A percentile compares a stretch with the other conserved stretches of the same genome.
These are phyloP conservation scores for Golubevia pallescens DNA, from an alignment of 1,284 basidiomycete species.

Conservation along the genomic window DNA sequence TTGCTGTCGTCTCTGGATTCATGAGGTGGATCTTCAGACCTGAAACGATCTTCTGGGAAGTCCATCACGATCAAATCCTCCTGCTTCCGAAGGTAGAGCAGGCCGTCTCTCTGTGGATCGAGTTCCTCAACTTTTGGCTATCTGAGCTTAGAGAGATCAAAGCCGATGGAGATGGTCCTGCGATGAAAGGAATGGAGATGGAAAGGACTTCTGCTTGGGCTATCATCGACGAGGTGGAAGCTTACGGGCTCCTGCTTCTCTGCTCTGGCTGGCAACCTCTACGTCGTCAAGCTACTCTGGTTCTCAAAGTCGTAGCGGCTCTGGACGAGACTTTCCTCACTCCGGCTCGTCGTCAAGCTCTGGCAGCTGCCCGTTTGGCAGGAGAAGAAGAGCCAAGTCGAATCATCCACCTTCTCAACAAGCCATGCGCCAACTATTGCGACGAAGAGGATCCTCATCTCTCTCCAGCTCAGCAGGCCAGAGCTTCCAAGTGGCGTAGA, in stretches of 20 bases:
- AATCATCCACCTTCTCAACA: constrained; percentile 44
- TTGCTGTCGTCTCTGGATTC: constrained; percentile 75
- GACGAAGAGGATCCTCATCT: constrained; percentile 32
- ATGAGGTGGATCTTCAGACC: constrained; percentile 80
- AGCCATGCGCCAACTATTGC: constrained; percentile 33
- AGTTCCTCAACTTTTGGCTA: constrained; percentile 76
- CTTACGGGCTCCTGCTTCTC: constrained; percentile 78
- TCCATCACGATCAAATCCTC: constrained; percentile 70
- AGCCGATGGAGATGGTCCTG: constrained; percentile 29
- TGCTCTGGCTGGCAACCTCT: constrained; percentile 73
- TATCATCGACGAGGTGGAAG: constrained; percentile 71
- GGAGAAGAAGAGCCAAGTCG: constrained; percentile 34
- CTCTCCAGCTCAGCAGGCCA: constrained; percentile 27
- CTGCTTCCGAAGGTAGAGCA: constrained; percentile 72
- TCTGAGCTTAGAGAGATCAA: constrained; percentile 66
- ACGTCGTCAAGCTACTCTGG: constrained; percentile 62
- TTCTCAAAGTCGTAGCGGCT: constrained; percentile 39
- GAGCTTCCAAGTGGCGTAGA: constrained; percentile 14
- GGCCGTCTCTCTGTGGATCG: constrained; percentile 77
- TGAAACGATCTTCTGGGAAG: constrained; percentile 73
- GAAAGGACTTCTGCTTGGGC: constrained; percentile 53
- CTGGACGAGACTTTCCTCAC: constrained; percentile 52
- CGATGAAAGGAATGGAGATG: constrained; percentile 28
- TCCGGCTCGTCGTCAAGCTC: constrained; percentile 22
- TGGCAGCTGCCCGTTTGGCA: constrained; percentile 49